Base-by-base conservation (phyloP, 345 rosid species). In the Dipteronia sinensis region DNA sequence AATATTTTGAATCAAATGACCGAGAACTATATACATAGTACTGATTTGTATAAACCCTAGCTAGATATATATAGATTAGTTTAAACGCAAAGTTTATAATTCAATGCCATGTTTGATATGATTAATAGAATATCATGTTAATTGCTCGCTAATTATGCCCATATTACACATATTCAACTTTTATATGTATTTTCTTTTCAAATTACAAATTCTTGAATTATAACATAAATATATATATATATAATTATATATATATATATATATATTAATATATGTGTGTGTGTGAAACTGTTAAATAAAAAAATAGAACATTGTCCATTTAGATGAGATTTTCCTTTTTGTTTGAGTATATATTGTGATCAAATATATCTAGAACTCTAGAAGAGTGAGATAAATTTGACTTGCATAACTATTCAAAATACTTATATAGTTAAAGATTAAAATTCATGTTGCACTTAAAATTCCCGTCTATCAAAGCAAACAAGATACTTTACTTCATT, bases 401-500 rank as follows among this genome's bases (percentile, higher is more conserved):
- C 77, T 59, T 59, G 13, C 56, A 67, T 34, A 23, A 76, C 74
- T 47, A 69, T 69, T 72, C 29, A 13, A 5, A 53, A 53, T 74
- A n/a, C 59, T 70, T 9, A 63, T 17, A 15, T 67, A 55, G 19
- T n/a, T 67, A 65, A 69, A 59, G 72, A 71, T 63, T 67, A 63
- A 51, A 38, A 23, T 65, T 31, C 65, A 25, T 58, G 51, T 40
- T 77, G 78, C 73, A 81, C 77, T 63, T 64, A 73, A 67, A 73
- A 64, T 84, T 81, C 80, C 83, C 80, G 83, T 83, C 55, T 82
- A 80, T 66, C 79, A 71, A 83, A 83, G 88, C 88, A 87, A 86
- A 74, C 76, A 67, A 72, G 42, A 27, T 76, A 70, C 76, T 79
- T 79, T 84, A 77, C 73, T 72, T 81, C 83, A 78, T 76, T 77